These are phyloP conservation scores for Xylaria venustula DNA, from an alignment of 495 filamentous ascomycete genomes.

Conservation along the genomic window DNA sequence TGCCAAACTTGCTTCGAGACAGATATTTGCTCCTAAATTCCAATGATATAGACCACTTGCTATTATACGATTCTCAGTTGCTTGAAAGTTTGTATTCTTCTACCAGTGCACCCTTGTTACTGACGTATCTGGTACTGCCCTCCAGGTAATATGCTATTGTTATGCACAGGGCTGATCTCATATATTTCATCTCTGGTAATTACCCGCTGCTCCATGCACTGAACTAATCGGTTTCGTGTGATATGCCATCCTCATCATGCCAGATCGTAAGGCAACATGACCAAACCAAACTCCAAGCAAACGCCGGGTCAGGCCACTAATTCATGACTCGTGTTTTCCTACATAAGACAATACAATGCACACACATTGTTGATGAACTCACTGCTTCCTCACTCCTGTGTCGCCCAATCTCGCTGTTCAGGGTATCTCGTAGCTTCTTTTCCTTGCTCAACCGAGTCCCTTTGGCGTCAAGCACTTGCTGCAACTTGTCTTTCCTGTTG, in stretches of 20 bases:
- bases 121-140: not conserved
- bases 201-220: not conserved
- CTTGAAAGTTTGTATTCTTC: too few relatives aligned
- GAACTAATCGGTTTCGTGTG: not conserved
- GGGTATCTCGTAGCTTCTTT: conserved; percentile 60
- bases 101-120: too few relatives aligned
- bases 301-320: not conserved
- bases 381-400: conserved; percentile 41
- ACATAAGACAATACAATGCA: not conserved
- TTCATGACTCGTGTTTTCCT: not conserved
- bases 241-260: conserved; percentile 1
- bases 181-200: not conserved
- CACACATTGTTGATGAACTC: not conserved
- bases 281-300: not conserved
- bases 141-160: not conserved
- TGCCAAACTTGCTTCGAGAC: not conserved
- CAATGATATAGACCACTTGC: not conserved
- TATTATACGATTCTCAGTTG: not conserved
- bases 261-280: not conserved
- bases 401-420: conserved; percentile 34
- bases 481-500: conserved; percentile 60
- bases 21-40: not conserved
- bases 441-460: conserved; percentile 65
- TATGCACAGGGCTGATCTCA: not conserved
- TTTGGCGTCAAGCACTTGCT: conserved; percentile 50